Base-by-base conservation (phyloP, 305 asterid genomes). In the Fraxinus ornus region DNA sequence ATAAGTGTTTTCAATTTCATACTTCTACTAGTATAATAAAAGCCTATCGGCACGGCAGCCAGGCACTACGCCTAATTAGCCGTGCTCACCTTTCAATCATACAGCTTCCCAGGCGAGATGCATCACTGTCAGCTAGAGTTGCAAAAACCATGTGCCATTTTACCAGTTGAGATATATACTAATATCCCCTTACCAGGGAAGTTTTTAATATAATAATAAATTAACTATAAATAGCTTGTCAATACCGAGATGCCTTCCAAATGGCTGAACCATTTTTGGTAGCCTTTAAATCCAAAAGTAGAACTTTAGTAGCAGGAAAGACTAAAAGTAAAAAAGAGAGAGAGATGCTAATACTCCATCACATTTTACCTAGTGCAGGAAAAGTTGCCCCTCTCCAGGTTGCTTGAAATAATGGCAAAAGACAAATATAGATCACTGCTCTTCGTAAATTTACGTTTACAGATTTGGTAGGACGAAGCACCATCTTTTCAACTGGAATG, bases 131-230 rank as follows among this genome's bases (percentile, higher is more conserved):
- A 86, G 96, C 96, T 89, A 92, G 95, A 89, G 91, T 90, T 90
- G 93, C 92, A 90, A 87, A 91, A 88, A 90, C 89, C 86, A 83
- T 91, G 76, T 92, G 95, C 92, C 91, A 90, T 88, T 88, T 89
- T 91, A 96, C 95, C 97, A 91, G 88, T 91, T 85, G 90, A 89
- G 85, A 90, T 68, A 87, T 85, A 89, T 33, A 32, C 95, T 94
- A 93, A 87, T 91, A 83, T 89, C 99, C 98, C 98, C 99, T 96
- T 93, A 96, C 98, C 98, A 92, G 99, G 98, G 98, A 88, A 44
- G 78, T 84, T 87, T 57, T 33, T 71, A 30, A 71, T 57, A 82
- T 81, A 77, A 86, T 62, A 78, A 87, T 17, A 71, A 88, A 88
- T 83, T 83, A 86, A 87, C 84, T 86, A 85, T 36, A 88, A 87